Evolutionary conservation across 2,329 filamentous ascomycete genomes (phyloP).

Genomic region (Fusarium tanahbumbuense): DNA sequence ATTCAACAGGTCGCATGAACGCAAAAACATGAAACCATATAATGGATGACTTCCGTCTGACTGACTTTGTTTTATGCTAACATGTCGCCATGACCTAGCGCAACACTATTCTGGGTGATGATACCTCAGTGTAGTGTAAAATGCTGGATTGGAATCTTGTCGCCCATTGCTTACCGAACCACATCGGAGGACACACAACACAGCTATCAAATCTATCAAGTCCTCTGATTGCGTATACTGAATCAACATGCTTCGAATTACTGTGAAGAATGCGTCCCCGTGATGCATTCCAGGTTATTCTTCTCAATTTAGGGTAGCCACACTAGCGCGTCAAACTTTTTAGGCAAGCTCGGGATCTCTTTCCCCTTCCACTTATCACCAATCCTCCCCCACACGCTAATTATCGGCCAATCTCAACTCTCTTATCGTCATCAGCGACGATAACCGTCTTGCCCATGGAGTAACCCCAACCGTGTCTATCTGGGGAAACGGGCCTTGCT

Average conservation of each 20-base stretch:
- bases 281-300: not conserved
- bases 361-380: conserved; percentile 10
- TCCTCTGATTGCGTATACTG: too few relatives aligned
- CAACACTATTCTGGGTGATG: too few relatives aligned
- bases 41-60: too few relatives aligned
- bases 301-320: not conserved
- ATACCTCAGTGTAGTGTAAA: too few relatives aligned
- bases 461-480: not conserved
- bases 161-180: too few relatives aligned
- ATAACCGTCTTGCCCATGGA: conserved; percentile 14
- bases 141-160: too few relatives aligned
- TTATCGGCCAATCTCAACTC: not conserved
- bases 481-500: not conserved
- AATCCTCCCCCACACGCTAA: not conserved
- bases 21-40: fast-evolving
- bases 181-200: too few relatives aligned
- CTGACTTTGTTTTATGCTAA: too few relatives aligned
- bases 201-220: too few relatives aligned
- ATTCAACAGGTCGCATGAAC: fast-evolving
- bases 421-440: conserved; percentile 23
- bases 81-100: too few relatives aligned
- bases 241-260: too few relatives aligned
- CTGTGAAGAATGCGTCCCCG: too few relatives aligned
- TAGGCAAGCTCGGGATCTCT: conserved; percentile 23
- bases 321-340: not conserved